Evolutionary conservation across 495 filamentous ascomycete species (phyloP).

Genomic region (Lepidopterella palustris): DNA sequence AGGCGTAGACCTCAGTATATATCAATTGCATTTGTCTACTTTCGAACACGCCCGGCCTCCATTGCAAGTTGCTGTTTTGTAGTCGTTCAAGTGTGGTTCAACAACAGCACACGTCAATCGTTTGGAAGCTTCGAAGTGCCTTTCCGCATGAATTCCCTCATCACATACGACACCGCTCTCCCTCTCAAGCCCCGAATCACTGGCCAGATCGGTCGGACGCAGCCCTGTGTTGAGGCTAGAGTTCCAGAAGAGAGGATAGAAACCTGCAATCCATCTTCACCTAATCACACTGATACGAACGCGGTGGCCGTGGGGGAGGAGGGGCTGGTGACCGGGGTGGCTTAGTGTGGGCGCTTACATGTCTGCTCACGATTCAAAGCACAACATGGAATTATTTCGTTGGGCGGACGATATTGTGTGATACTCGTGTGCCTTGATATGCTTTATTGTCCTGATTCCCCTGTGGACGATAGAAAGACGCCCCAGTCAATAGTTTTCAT

Average conservation of each 20-base stretch:
- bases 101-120: no score
- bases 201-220: neutral
- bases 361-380: neutral
- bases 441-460: no score
- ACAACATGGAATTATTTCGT: neutral
- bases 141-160: no score
- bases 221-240: neutral
- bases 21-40: no score
- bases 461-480: neutral
- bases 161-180: no score
- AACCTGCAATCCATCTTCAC: constrained; percentile 3
- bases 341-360: constrained; percentile 1
- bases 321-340: neutral
- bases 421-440: no score
- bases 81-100: no score
- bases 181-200: neutral
- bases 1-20: no score
- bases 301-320: constrained; percentile 1
- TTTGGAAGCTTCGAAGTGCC: no score
- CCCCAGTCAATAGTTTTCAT: neutral
- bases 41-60: no score
- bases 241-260: neutral
- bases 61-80: no score
- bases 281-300: constrained; percentile 5
- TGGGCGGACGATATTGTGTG: neutral